These are phyloP conservation scores for Lipomyces oligophaga DNA, from an alignment of 805 yeast species.

Conservation along the genomic window DNA sequence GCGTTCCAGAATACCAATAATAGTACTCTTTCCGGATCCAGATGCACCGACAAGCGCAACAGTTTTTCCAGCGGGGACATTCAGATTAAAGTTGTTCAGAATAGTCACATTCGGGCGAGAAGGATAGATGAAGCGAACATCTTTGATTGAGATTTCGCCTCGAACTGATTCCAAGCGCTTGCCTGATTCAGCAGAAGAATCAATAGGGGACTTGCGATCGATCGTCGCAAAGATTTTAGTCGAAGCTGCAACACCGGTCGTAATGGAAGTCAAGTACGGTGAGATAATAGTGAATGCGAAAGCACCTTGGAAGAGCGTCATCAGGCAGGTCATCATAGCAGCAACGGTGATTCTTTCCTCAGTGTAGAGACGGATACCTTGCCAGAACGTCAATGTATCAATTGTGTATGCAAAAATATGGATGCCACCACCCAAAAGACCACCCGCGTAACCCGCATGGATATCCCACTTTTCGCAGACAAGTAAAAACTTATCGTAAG, in stretches of 20 bases:
- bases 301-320: constrained; percentile 35
- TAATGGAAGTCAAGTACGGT: constrained; percentile 40
- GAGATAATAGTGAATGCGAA: constrained; percentile 43
- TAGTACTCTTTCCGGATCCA: constrained; percentile 48
- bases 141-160: constrained; percentile 41
- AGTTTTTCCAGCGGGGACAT: constrained; percentile 69
- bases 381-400: constrained; percentile 44
- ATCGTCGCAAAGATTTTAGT: constrained; percentile 43
- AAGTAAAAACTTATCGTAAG: constrained; percentile 36
- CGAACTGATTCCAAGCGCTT: constrained; percentile 18
- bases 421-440: constrained; percentile 40
- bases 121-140: constrained; percentile 35
- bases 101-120: constrained; percentile 36
- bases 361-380: constrained; percentile 42
- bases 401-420: constrained; percentile 39
- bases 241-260: constrained; percentile 42
- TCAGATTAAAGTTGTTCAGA: constrained; percentile 31
- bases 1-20: constrained; percentile 54
- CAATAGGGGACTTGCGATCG: constrained; percentile 43
- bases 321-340: constrained; percentile 34
- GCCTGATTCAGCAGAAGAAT: constrained; percentile 34
- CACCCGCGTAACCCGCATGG: constrained; percentile 34
- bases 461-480: constrained; percentile 32
- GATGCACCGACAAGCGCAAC: constrained; percentile 90
- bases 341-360: constrained; percentile 38